Base-by-base conservation (phyloP, 345 rosid species). In the Streptanthus diversifolius region DNA sequence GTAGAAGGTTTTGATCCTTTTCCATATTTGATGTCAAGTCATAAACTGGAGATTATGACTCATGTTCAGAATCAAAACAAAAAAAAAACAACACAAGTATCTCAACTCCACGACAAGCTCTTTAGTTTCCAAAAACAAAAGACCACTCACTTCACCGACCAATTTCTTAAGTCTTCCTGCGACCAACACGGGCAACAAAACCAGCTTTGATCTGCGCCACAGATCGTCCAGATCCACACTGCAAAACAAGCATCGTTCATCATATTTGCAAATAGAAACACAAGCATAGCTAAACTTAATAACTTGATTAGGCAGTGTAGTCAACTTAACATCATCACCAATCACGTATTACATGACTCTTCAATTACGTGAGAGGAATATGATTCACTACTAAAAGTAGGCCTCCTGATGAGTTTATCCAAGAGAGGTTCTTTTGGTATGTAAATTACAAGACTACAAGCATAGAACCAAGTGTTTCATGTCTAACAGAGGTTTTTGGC, bases 191-290 rank as follows among this genome's bases (percentile, higher is more conserved):
- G n/a, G 99, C 99, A 62, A 90, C 93, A 33, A 90, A 95, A 60
- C 99, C 98, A 75, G 93, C 91, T 82, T 92, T 92, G 74, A 95
- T 95, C 27, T 86, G 99, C 29, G 97, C 90, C 75, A 95, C 98
- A 25, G 99, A 95, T 71, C 98, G 80, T 62, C 93, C 96, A 25
- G 97, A 95, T 40, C 98, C 97, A 78, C 98, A 92, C 99, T 92
- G 88, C 82, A 82, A 64, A 63, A 12, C 37, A 70, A 15, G 39
- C 15, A 37, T 0, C 27, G 13, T 70, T 62, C 52, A 35, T 32
- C 62, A 76, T 11, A 62, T 24, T 27, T 24, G 13, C 19, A 30
- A 9, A 55, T 14, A 21, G 18, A 36, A 43, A 44, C 53, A 69
- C n/a, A 60, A 33, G n/a, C 51, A 74, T 4, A 10, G 53, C 49